Evolutionary conservation across 345 rosid species (phyloP).

Genomic region (Gynandropsis gynandra): DNA sequence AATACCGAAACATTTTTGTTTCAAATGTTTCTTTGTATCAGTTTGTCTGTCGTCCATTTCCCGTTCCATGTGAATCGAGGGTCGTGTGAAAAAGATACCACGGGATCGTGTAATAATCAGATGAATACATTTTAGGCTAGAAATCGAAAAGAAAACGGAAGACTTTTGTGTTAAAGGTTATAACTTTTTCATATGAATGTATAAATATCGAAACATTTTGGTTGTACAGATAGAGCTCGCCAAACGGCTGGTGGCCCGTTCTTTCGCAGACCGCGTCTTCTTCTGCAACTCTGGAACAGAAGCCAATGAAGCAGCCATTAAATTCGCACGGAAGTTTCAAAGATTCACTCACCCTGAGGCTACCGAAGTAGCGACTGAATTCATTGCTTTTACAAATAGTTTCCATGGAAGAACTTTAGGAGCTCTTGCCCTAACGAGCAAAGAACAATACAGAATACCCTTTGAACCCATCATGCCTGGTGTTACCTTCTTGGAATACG

Average conservation of each 20-base stretch:
- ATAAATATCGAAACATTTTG: neutral
- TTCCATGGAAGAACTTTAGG: conserved; percentile 98
- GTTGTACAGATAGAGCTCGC: conserved; percentile 71
- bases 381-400: conserved; percentile 65
- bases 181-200: neutral
- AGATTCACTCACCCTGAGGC: conserved; percentile 47
- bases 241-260: conserved; percentile 53
- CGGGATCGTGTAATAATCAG: neutral
- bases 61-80: neutral
- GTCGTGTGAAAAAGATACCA: neutral
- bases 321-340: conserved; percentile 85
- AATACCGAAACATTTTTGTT: neutral
- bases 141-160: neutral
- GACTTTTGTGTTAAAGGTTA: neutral
- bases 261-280: conserved; percentile 82
- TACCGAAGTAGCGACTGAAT: conserved; percentile 48
- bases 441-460: conserved; percentile 74
- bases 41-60: neutral
- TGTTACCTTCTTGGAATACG: conserved; percentile 78
- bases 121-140: neutral
- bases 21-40: too few species aligned
- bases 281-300: conserved; percentile 88
- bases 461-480: conserved; percentile 99
- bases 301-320: conserved; percentile 96
- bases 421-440: conserved; percentile 89